Evolutionary conservation across 2,329 filamentous ascomycete species (phyloP).

Genomic region (Domatiomyces globalis): DNA sequence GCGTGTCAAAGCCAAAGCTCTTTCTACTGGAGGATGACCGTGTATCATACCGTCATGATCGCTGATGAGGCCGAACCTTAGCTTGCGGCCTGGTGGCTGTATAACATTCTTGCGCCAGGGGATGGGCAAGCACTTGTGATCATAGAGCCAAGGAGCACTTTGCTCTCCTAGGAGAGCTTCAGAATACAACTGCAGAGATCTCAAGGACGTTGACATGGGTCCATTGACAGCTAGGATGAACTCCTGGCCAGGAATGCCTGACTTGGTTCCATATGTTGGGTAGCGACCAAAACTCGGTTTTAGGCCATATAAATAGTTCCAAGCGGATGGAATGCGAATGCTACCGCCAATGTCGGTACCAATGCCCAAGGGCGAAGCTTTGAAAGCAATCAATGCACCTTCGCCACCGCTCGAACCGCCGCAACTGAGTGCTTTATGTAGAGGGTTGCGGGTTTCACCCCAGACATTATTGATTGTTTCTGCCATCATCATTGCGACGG

Average conservation of each 20-base stretch:
- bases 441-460: conserved; percentile 28
- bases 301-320: conserved; percentile 26
- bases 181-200: conserved; percentile 24
- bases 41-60: conserved; percentile 24
- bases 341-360: conserved; percentile 31
- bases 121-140: conserved; percentile 27
- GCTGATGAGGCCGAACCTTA: conserved; percentile 26
- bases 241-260: conserved; percentile 27
- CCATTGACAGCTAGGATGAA: conserved; percentile 28
- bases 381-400: conserved; percentile 23
- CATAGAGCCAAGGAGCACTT: conserved; percentile 25
- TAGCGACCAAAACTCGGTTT: conserved; percentile 29
- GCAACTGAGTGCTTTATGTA: conserved; percentile 23
- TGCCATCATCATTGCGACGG: conserved; percentile 35
- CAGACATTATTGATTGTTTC: conserved; percentile 31
- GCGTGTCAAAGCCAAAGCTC: conserved; percentile 23
- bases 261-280: conserved; percentile 25
- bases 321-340: conserved; percentile 27
- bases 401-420: conserved; percentile 27
- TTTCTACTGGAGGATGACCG: conserved; percentile 26
- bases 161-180: conserved; percentile 23
- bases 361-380: conserved; percentile 22
- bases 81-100: conserved; percentile 23
- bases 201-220: conserved; percentile 26
- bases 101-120: conserved; percentile 26